Conservation (phyloP, 805 yeast species). For the Saccharomyces mikatae region DNA sequence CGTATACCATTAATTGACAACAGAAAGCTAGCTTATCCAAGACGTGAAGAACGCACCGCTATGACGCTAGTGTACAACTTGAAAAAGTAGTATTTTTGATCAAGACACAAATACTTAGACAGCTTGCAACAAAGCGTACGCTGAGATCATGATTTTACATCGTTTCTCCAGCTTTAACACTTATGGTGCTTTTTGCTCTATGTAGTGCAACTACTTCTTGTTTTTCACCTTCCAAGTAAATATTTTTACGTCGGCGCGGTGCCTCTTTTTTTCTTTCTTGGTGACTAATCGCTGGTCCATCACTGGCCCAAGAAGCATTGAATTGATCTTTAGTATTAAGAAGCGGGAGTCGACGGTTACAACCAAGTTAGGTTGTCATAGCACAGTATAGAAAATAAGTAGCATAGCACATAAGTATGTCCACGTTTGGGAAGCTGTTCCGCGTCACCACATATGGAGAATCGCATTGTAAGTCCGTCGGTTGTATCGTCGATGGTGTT, state of each 20-base stretch:
- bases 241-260: not conserved
- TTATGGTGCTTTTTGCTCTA: not conserved
- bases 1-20: not conserved
- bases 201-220: not conserved
- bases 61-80: not conserved
- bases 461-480: constrained; percentile 94
- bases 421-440: constrained; percentile 57
- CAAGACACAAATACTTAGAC: not conserved
- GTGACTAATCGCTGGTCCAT: not conserved
- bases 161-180: not conserved
- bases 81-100: not conserved
- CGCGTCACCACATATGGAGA: constrained; percentile 95
- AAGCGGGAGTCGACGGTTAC: not conserved
- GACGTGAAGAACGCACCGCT: not conserved
- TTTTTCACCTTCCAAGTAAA: not conserved
- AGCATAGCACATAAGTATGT: constrained; percentile 37
- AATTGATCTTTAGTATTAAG: not conserved
- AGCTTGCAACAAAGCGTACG: not conserved
- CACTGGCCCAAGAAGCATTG: not conserved
- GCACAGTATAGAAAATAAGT: constrained; percentile 1
- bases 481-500: constrained; percentile 96
- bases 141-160: not conserved
- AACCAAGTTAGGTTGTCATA: not conserved
- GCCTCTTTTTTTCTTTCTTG: not conserved
- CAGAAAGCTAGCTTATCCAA: not conserved